A percentile compares a stretch with the other conserved stretches of the same genome.
Evolutionary conservation across 805 yeast species (phyloP).

Genomic region (Wickerhamomyces bisporus): DNA sequence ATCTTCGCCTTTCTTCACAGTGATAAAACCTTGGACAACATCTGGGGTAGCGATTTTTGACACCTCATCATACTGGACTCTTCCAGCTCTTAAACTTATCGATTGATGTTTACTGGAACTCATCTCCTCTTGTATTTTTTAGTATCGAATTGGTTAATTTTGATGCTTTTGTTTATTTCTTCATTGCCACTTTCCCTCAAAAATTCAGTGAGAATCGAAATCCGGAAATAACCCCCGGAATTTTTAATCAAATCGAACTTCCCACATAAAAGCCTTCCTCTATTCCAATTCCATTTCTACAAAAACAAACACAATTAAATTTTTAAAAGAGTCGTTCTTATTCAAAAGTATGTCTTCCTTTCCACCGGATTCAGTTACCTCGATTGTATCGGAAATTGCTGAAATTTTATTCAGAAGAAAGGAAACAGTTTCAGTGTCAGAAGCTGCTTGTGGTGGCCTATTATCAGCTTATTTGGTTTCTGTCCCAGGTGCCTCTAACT

Average conservation of each 20-base stretch:
- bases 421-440: conserved; percentile 74
- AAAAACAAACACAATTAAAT: no score
- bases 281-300: no score
- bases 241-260: no score
- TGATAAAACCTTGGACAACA: conserved; percentile 61
- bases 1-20: conserved; percentile 56
- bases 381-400: conserved; percentile 54
- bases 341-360: conserved; percentile 36
- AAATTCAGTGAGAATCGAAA: no score
- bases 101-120: neutral
- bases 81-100: conserved; percentile 70
- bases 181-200: neutral
- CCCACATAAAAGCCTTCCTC: no score
- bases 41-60: conserved; percentile 64
- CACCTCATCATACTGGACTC: conserved; percentile 57
- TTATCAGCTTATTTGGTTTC: conserved; percentile 76
- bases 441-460: conserved; percentile 88
- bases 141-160: neutral
- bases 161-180: neutral
- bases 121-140: neutral
- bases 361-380: conserved; percentile 54
- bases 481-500: conserved; percentile 79
- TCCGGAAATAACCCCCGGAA: no score
- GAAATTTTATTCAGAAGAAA: conserved; percentile 42
- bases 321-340: no score